Percentiles rank a stretch among this genome's conserved stretches.
Evolutionary conservation across 2,329 filamentous ascomycete genomes (phyloP).

Genomic region (Gnomoniopsis smithogilvyi): DNA sequence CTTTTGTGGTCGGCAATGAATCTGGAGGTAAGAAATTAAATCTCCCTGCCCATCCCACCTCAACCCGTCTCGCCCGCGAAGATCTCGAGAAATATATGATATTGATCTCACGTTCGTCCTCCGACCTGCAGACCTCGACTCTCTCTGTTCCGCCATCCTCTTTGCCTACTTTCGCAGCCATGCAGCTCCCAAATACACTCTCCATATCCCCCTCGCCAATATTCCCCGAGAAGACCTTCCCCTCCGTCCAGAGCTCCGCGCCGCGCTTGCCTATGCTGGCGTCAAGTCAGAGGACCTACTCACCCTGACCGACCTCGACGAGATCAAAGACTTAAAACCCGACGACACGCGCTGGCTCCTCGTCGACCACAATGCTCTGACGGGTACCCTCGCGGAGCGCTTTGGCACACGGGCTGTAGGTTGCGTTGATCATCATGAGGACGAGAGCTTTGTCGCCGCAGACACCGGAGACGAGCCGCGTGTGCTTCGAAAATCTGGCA

Average conservation of each 20-base stretch:
- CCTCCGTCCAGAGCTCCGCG: slow-evolving; percentile 69
- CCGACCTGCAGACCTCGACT: slow-evolving; percentile 66
- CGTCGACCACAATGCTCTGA: slow-evolving; percentile 76
- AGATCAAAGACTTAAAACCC: slow-evolving; percentile 37
- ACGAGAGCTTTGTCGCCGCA: slow-evolving; percentile 55
- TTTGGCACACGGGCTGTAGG: slow-evolving; percentile 56
- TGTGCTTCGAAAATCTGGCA: slow-evolving; percentile 65
- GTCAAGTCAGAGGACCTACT: slow-evolving; percentile 61
- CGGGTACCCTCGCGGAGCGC: slow-evolving; percentile 54
- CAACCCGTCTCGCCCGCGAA: background rate
- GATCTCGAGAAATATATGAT: background rate
- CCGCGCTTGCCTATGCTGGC: slow-evolving; percentile 59
- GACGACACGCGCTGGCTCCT: slow-evolving; percentile 66
- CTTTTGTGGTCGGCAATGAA: slow-evolving; percentile 65
- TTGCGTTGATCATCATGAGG: slow-evolving; percentile 76
- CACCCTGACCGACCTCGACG: slow-evolving; percentile 51
- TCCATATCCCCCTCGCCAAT: slow-evolving; percentile 73
- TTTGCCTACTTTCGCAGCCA: slow-evolving; percentile 71
- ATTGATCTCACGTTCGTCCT: background rate
- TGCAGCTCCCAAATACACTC: slow-evolving; percentile 41
- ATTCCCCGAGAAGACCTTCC: slow-evolving; percentile 64
- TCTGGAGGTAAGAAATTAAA: slow-evolving; percentile 54
- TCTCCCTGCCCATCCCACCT: background rate
- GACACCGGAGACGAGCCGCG: slow-evolving; percentile 49
- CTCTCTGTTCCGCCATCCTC: slow-evolving; percentile 69